These are phyloP conservation scores for Fusarium sp. DNA, from an alignment of 2,329 filamentous ascomycete genomes.

Conservation along the genomic window DNA sequence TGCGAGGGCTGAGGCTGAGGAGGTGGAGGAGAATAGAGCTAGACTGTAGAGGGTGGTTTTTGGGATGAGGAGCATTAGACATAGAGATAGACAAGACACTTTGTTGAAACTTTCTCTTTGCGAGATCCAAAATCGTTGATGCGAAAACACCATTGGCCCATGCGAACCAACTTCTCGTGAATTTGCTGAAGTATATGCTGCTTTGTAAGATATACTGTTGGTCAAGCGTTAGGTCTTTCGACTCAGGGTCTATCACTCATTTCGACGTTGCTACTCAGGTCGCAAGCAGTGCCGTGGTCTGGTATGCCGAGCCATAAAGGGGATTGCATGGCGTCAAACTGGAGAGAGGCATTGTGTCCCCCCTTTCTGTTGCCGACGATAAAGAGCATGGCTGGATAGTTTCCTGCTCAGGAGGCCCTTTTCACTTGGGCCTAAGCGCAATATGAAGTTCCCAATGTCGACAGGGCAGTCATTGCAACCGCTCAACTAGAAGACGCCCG, in stretches of 20 bases:
- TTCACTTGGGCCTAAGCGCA: neutral
- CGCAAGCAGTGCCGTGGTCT: neutral
- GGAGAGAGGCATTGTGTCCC: neutral
- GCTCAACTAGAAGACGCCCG: neutral
- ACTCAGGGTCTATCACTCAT: no score
- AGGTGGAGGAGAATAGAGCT: neutral
- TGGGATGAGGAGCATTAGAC: neutral
- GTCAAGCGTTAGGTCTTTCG: no score
- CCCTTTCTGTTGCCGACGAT: neutral
- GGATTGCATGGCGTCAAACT: neutral
- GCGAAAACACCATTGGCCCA: no score
- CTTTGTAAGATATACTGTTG: neutral
- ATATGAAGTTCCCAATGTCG: neutral
- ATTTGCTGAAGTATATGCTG: neutral
- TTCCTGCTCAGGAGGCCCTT: neutral
- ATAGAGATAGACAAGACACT: neutral
- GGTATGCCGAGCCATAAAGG: neutral
- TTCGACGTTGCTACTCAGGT: neutral
- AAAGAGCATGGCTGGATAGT: neutral
- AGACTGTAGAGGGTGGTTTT: conserved; percentile 5
- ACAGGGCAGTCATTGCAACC: neutral
- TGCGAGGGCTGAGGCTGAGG: conserved; percentile 27
- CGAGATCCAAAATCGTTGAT: no score
- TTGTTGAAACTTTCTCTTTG: no score
- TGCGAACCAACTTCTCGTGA: no score